Percentiles rank a stretch among this genome's conserved stretches.
Evolutionary conservation across 345 rosid genomes (phyloP).

Genomic region (Mangifera indica): DNA sequence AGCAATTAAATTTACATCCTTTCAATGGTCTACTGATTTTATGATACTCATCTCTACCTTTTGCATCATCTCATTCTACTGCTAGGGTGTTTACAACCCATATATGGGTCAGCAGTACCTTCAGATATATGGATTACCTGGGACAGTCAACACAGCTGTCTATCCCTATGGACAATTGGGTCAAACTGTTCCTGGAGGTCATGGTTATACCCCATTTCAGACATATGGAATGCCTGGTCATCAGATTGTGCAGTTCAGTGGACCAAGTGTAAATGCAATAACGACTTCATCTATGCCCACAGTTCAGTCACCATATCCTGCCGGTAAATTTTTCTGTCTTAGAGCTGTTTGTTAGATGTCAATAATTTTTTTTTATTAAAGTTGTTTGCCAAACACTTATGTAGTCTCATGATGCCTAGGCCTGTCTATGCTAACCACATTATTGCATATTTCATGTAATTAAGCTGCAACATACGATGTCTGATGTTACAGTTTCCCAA

Average conservation of each 20-base stretch:
- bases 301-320: constrained; percentile 68
- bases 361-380: neutral
- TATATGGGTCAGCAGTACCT: constrained; percentile 77
- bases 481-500: neutral
- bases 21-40: neutral
- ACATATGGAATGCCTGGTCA: constrained; percentile 74
- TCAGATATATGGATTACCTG: constrained; percentile 79
- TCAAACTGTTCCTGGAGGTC: constrained; percentile 63
- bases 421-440: neutral
- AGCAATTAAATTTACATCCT: constrained; percentile 6
- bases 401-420: neutral
- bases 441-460: neutral
- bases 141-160: constrained; percentile 52
- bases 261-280: constrained; percentile 52
- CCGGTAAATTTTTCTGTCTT: constrained; percentile 35
- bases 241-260: constrained; percentile 68
- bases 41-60: neutral
- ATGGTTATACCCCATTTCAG: constrained; percentile 64
- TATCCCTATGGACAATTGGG: constrained; percentile 72
- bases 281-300: constrained; percentile 64
- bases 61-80: constrained; percentile 20
- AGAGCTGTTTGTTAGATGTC: neutral
- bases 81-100: constrained; percentile 68
- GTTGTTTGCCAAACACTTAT: neutral
- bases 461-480: neutral